These are phyloP conservation scores for Phylloporus sp. DNA, from an alignment of 1,284 basidiomycete genomes.

Conservation along the genomic window DNA sequence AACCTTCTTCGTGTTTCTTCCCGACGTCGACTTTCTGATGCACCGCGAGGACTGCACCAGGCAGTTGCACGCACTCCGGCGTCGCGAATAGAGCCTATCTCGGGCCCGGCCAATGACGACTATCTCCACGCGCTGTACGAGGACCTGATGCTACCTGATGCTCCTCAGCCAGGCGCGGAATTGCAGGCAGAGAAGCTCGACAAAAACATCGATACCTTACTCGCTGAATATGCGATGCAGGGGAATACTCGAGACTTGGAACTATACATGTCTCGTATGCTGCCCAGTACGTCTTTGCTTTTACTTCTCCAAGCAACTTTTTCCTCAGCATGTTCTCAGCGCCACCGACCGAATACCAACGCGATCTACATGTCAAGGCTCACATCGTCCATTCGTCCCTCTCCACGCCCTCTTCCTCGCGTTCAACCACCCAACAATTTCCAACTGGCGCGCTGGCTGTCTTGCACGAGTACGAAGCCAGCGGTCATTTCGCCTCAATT, in stretches of 20 bases:
- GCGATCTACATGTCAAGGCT: slow-evolving; percentile 69
- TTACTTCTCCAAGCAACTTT: neutral
- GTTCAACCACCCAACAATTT: slow-evolving; percentile 38
- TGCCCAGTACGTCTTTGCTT: slow-evolving; percentile 43
- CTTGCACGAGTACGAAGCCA: slow-evolving; percentile 68
- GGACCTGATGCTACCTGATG: slow-evolving; percentile 1
- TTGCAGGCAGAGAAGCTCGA: slow-evolving; percentile 42
- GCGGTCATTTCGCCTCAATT: slow-evolving; percentile 62
- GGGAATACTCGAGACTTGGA: slow-evolving; percentile 55
- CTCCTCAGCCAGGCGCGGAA: neutral
- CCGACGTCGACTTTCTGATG: slow-evolving; percentile 9
- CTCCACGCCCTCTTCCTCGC: slow-evolving; percentile 29
- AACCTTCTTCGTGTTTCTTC: neutral
- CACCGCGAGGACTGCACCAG: slow-evolving; percentile 29
- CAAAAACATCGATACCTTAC: slow-evolving; percentile 46
- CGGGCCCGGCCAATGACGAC: neutral
- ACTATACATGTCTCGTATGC: slow-evolving; percentile 45
- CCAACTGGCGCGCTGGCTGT: slow-evolving; percentile 60
- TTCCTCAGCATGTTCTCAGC: slow-evolving; percentile 32
- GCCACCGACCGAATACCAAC: slow-evolving; percentile 56
- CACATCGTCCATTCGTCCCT: slow-evolving; percentile 45
- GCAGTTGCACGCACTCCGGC: slow-evolving; percentile 9
- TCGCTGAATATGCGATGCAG: slow-evolving; percentile 52
- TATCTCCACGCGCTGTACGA: slow-evolving; percentile 3
- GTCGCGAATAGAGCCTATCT: neutral